Evolutionary conservation across 345 rosid genomes (phyloP).

Genomic region (Turritis glabra): DNA sequence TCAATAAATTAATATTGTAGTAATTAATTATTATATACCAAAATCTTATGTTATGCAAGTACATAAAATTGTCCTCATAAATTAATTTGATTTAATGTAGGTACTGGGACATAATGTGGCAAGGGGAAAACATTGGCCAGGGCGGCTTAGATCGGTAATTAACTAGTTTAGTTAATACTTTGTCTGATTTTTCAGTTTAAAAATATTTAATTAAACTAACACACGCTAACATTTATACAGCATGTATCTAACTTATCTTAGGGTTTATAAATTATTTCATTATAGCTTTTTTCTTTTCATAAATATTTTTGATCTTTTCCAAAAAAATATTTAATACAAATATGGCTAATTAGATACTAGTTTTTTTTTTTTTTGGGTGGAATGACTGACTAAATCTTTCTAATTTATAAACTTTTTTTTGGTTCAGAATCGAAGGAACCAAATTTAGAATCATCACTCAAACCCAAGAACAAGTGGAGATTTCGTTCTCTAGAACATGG

Average conservation of each 20-base stretch:
- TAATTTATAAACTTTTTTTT: neutral
- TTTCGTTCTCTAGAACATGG: slow-evolving; percentile 60
- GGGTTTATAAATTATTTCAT: neutral
- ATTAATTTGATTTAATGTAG: slow-evolving; percentile 19
- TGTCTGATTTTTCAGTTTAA: slow-evolving; percentile 12
- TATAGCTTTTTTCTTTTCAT: neutral
- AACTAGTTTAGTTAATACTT: neutral
- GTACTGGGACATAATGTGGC: slow-evolving; percentile 41
- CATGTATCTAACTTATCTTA: neutral
- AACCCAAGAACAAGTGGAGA: slow-evolving; percentile 60
- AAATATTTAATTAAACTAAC: neutral
- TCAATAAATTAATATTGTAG: neutral
- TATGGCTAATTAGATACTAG: neutral
- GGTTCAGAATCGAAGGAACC: slow-evolving; percentile 50
- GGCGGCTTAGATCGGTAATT: slow-evolving; percentile 32
- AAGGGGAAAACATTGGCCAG: slow-evolving; percentile 14
- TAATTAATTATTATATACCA: neutral
- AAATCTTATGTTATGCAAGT: neutral
- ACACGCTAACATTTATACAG: slow-evolving; percentile 10
- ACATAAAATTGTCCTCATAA: neutral
- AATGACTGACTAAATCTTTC: neutral
- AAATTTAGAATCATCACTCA: slow-evolving; percentile 47
- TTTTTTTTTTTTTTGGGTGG: neutral
- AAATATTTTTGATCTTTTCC: neutral
- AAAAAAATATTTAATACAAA: neutral